Evolutionary conservation across 441 rosid genomes (phyloP), one percentile per base, ranked within the genome.

Genomic region (Pelargonium cotyledonis): DNA sequence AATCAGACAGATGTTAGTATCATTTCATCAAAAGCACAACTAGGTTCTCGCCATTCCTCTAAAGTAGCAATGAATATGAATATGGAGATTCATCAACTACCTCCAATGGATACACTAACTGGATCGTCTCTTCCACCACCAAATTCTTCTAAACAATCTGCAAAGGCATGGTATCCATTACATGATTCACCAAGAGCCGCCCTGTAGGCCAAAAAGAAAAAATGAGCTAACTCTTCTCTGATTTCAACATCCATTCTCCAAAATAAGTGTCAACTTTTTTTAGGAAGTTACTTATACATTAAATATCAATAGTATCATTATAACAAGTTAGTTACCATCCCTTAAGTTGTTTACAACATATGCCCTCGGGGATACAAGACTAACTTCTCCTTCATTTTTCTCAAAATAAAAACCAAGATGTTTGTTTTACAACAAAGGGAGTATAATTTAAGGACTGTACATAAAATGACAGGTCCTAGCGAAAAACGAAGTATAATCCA

Each of bases 71-170:
- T 21, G 35, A 51, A 60, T 8, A 31, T 29, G 5, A 76, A 51
- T 15, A 40, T 18, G 65, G 70, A 76, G 68, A 46, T 26, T 61
- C 12, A 57, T 72, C 67, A 74, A 65, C 72, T 78, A 90, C 96
- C 98, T 92, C 98, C 98, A 10, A 90, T 87, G 29, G 96, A 89
- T 65, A 87, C 85, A 77, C 95, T 87, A 68, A 89, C 80, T 63
- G 96, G 91, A 80, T 92, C 96, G 77, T 92, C 96, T 68, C 75
- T 86, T 65, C 93, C 96, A 73, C 88, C 95, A 43, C 95, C 96
- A 81, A 89, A 89, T 72, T 79, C 85, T 85, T 89, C 92, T 66
- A 89, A 80, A 66, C 92, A 84, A 74, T 85, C 89, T 10, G 87
- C 96, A 70, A 92, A 89, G 18, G 82, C 68, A 61, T 63, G 74